A percentile compares a stretch with the other conserved stretches of the same genome.
Evolutionary conservation across 176 grass and related monocot species (phyloP).

Genomic region (Zea luxurians): DNA sequence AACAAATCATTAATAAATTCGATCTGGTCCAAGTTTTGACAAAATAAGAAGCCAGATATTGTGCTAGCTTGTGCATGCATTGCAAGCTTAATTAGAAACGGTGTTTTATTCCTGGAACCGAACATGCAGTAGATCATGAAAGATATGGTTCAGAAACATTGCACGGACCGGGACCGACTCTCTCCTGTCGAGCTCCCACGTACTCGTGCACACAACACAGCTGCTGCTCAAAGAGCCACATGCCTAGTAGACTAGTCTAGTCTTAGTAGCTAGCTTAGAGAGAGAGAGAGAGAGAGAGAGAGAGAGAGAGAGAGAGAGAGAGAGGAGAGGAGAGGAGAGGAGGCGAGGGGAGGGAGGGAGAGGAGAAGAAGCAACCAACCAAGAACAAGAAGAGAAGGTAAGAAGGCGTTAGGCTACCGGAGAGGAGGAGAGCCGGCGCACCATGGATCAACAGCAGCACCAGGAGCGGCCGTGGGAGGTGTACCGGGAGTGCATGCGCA

Average conservation of each 20-base stretch:
- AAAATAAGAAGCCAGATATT: not conserved
- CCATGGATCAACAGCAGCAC: slow-evolving; percentile 50
- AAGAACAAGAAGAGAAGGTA: not conserved
- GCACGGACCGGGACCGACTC: not conserved
- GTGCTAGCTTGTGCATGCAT: not conserved
- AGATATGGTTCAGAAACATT: slow-evolving; percentile 28
- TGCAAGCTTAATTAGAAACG: not conserved
- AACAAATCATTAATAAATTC: not conserved
- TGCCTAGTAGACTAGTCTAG: slow-evolving; percentile 26
- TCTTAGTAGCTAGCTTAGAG: slow-evolving; percentile 1
- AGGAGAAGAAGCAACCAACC: not conserved
- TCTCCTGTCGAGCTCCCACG: slow-evolving; percentile 22
- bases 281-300: not conserved
- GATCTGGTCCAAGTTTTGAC: not conserved
- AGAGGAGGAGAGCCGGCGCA: not conserved
- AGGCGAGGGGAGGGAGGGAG: not conserved
- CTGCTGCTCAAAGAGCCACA: slow-evolving; percentile 34
- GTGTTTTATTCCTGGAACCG: not conserved
- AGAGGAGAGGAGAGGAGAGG: too few relatives aligned
- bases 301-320: not conserved
- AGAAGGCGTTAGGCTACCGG: not conserved
- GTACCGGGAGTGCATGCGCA: slow-evolving; percentile 89
- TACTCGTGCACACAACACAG: slow-evolving; percentile 29
- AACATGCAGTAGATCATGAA: slow-evolving; percentile 26
- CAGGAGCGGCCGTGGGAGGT: slow-evolving; percentile 56